Conservation (phyloP, 176 grass and related monocot species). For the Miscanthus lutarioriparius region DNA sequence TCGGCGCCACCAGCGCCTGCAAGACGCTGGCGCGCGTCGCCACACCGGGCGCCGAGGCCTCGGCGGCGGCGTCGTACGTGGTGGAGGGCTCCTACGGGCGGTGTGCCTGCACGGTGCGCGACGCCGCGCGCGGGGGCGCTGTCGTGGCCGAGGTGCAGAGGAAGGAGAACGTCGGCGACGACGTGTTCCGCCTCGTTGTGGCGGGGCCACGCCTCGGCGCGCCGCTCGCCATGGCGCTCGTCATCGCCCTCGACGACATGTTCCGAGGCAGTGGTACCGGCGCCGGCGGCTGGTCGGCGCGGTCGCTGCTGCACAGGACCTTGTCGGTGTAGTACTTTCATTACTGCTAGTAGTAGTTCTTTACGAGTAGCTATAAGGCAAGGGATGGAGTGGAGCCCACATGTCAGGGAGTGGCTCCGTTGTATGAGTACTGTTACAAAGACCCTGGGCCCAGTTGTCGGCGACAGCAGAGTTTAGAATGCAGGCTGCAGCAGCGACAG, state of each 20-base stretch:
- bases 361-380: background rate
- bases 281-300: background rate
- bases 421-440: background rate
- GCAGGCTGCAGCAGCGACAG: background rate
- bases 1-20: background rate
- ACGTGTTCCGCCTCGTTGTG: background rate
- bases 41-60: background rate
- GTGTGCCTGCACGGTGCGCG: background rate
- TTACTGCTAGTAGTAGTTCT: too few species aligned
- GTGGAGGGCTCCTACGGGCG: background rate
- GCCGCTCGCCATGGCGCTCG: constrained; percentile 62
- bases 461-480: constrained; percentile 22
- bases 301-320: constrained; percentile 33
- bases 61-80: background rate
- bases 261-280: background rate
- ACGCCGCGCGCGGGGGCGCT: background rate
- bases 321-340: constrained; percentile 27
- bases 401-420: too few species aligned
- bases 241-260: constrained; percentile 86
- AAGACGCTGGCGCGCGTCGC: background rate
- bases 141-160: background rate
- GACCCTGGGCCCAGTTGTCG: background rate
- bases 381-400: too few species aligned
- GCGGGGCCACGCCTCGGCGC: too few species aligned
- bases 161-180: background rate